Evolutionary conservation across 345 rosid species (phyloP), one percentile per base, ranked within the genome.

Genomic region (Camelina sativa): DNA sequence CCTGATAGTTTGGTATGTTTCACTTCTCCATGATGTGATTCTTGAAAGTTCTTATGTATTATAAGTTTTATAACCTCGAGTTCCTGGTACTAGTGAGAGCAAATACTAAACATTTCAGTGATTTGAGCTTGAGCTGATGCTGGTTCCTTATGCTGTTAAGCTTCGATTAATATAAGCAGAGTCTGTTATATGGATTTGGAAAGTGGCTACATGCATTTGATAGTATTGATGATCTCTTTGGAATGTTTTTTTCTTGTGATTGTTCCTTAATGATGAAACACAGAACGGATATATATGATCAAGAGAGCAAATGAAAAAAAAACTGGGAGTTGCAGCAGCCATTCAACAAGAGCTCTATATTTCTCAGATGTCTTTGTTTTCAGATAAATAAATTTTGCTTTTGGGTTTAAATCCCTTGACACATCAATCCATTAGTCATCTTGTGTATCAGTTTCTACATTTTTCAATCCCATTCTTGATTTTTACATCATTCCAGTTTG

Each of bases 201-300:
- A 8, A 20, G 37, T 20, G 38, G 13, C 1, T 43, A 43, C 28
- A 16, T 35, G 51, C 30, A 37, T 37, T 19, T 63, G 22, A 1
- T 4, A 1, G 3, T 65, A 20, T 50, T 75, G 74, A 60, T 60
- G 15, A 7, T 20, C 41, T 60, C 48, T 43, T 41, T 67, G 13
- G 11, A 41, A 8, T 20, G 32, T 43, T 60, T 2, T 62, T 20
- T 69, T 34, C 17, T 7, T 54, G 23, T 69, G 52, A 11, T 56
- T 56, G 47, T 63, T 76, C 80, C 80, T 76, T 76, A 47, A 9
- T 25, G 71, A 71, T 8, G 48, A 50, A 37, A 25, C 22, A 64
- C 72, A 76, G 80, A 77, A 77, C 80, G 47, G 80, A 77, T 64
- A 77, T 77, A 57, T 77, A 77, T 30, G 80, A 77, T 77, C 72